Conservation (phyloP, 2,329 filamentous ascomycete species). For the Lasiodiplodia theobromae region DNA sequence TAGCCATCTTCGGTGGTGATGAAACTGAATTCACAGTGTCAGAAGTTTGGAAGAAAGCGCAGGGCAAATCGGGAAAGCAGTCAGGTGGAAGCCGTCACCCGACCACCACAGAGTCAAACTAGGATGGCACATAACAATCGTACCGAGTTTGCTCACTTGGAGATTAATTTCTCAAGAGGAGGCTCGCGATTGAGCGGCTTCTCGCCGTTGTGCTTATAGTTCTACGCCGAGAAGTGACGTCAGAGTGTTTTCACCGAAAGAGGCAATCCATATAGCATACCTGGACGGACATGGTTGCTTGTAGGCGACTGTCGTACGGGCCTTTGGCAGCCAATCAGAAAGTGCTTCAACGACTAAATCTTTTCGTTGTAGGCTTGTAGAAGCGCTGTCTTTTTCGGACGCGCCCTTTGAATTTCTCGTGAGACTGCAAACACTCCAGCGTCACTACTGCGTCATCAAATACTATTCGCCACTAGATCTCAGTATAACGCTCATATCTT, state of each 20-base stretch:
- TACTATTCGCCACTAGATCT: background rate
- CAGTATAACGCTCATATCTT: background rate
- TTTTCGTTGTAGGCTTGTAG: no score
- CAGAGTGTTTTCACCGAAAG: background rate
- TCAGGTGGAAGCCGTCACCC: no score
- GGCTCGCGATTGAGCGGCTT: constrained; percentile 59
- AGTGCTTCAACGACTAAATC: background rate
- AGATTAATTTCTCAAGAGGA: constrained; percentile 51
- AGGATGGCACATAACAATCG: no score
- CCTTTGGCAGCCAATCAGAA: background rate
- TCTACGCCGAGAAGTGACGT: constrained; percentile 9
- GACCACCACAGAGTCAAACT: no score
- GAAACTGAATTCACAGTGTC: constrained; percentile 47
- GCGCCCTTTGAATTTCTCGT: no score
- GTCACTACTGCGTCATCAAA: background rate
- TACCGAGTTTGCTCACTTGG: constrained; percentile 42
- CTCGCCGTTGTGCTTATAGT: constrained; percentile 49
- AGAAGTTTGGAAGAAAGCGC: background rate
- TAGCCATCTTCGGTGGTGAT: constrained; percentile 58
- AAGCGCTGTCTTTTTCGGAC: no score
- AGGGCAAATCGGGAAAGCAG: background rate
- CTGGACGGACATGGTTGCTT: constrained; percentile 7
- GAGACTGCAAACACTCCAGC: no score
- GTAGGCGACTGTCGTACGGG: background rate
- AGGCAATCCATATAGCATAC: constrained; percentile 9